Conservation (phyloP, 768 basidiomycete species). For the Kockovaella imperatae region DNA sequence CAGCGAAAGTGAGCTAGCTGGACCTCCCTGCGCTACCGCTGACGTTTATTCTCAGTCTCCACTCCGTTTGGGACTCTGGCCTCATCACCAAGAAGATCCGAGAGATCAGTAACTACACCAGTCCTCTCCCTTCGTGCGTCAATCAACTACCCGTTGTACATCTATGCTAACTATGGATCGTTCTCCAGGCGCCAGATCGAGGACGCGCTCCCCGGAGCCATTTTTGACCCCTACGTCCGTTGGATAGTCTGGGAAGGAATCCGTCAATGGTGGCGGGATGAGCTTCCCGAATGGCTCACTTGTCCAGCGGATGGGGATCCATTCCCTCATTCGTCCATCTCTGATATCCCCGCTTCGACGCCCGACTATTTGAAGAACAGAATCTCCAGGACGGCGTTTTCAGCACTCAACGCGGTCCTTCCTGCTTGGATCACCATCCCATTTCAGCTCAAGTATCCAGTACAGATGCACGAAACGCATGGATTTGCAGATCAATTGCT, state of each 20-base stretch:
- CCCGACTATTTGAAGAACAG: slow-evolving; percentile 11
- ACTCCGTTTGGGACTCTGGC: slow-evolving; percentile 76
- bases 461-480: slow-evolving; percentile 19
- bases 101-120: slow-evolving; percentile 69
- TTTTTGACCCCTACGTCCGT: slow-evolving; percentile 81
- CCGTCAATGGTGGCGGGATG: slow-evolving; percentile 58
- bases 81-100: slow-evolving; percentile 78
- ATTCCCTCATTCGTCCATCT: slow-evolving; percentile 32
- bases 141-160: not conserved
- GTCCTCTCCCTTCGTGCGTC: slow-evolving; percentile 57
- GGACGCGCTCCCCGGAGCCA: slow-evolving; percentile 60
- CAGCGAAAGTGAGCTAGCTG: slow-evolving; percentile 56
- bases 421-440: slow-evolving; percentile 4
- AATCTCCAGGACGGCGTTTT: slow-evolving; percentile 8
- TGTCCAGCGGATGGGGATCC: slow-evolving; percentile 52
- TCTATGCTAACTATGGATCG: no score
- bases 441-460: slow-evolving; percentile 4
- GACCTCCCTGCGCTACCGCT: slow-evolving; percentile 1
- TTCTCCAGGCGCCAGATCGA: slow-evolving; percentile 53
- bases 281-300: slow-evolving; percentile 57
- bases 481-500: slow-evolving; percentile 14
- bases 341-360: slow-evolving; percentile 12
- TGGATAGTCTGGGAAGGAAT: slow-evolving; percentile 81
- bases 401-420: slow-evolving; percentile 12
- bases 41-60: slow-evolving; percentile 52